These are phyloP conservation scores for Hysterium pulicare DNA, from an alignment of 2,329 filamentous ascomycete species.

Conservation along the genomic window DNA sequence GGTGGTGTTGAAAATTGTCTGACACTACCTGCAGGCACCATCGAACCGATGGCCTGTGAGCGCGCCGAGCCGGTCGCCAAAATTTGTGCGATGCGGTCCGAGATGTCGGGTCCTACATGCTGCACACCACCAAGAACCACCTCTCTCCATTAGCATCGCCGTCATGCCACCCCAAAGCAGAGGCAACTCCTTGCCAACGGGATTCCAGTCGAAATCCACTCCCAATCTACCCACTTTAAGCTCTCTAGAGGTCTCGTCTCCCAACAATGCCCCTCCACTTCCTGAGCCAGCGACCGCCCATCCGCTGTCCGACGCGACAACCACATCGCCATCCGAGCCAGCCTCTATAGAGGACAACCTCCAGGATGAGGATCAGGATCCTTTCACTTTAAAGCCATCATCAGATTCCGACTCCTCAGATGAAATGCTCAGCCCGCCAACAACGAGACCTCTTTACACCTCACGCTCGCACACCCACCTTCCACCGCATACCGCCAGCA, in stretches of 20 bases:
- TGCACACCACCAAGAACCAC: no score
- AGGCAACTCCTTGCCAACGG: slow-evolving; percentile 37
- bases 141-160: no score
- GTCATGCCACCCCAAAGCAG: slow-evolving; percentile 46
- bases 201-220: slow-evolving; percentile 46
- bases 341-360: slow-evolving; percentile 39
- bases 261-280: no score
- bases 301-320: slow-evolving; percentile 4
- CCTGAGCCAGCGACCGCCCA: slow-evolving; percentile 5
- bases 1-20: no score
- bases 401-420: slow-evolving; percentile 24
- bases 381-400: slow-evolving; percentile 16
- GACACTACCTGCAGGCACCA: no score
- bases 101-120: no score
- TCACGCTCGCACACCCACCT: slow-evolving; percentile 47
- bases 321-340: slow-evolving; percentile 32
- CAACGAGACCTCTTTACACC: slow-evolving; percentile 39
- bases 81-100: no score
- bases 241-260: slow-evolving; percentile 23
- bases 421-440: slow-evolving; percentile 6
- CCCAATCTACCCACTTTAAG: slow-evolving; percentile 45
- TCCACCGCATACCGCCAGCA: slow-evolving; percentile 27
- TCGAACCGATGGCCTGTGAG: no score
- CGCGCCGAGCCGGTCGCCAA: no score
- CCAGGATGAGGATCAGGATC: slow-evolving; percentile 20